Percentiles rank a stretch among this genome's conserved stretches.
These are phyloP conservation scores for Pyrus betulifolia DNA, from an alignment of 306 rosid species.

Conservation along the genomic window DNA sequence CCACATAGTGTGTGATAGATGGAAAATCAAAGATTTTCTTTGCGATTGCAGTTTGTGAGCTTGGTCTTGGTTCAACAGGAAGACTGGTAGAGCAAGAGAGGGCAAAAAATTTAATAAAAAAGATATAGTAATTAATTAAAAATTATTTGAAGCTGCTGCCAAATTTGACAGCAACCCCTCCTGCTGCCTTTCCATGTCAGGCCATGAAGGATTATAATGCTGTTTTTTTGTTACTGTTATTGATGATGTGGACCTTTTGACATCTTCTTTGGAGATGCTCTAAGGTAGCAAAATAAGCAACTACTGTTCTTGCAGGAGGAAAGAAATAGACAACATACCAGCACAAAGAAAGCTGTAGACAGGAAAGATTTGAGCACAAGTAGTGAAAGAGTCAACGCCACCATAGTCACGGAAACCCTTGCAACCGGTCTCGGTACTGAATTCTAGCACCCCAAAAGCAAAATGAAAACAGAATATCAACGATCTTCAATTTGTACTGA, in stretches of 20 bases:
- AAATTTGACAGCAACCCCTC: no score
- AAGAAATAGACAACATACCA: slow-evolving; percentile 32
- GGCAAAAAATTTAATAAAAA: no score
- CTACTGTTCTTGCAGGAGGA: background rate
- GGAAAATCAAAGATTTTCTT: background rate
- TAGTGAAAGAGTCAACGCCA: slow-evolving; percentile 43
- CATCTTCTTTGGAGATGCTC: no score
- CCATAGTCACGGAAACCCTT: slow-evolving; percentile 48
- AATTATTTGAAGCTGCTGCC: no score
- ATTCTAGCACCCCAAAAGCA: slow-evolving; percentile 17
- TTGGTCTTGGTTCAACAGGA: background rate
- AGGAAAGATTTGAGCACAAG: slow-evolving; percentile 54
- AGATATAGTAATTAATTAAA: no score
- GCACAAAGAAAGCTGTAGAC: slow-evolving; percentile 53
- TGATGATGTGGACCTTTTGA: no score
- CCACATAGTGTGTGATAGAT: background rate
- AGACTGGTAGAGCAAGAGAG: background rate
- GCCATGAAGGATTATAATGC: no score
- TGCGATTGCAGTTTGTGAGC: background rate
- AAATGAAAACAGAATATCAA: background rate
- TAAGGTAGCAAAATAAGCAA: background rate
- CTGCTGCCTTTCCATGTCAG: no score
- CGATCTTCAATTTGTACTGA: background rate
- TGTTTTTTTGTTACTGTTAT: no score
- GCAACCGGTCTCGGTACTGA: slow-evolving; percentile 50